phyloP scores from a whole-genome alignment of 2,329 filamentous ascomycete species.

The Sarocladiaceae sp. region DNA sequence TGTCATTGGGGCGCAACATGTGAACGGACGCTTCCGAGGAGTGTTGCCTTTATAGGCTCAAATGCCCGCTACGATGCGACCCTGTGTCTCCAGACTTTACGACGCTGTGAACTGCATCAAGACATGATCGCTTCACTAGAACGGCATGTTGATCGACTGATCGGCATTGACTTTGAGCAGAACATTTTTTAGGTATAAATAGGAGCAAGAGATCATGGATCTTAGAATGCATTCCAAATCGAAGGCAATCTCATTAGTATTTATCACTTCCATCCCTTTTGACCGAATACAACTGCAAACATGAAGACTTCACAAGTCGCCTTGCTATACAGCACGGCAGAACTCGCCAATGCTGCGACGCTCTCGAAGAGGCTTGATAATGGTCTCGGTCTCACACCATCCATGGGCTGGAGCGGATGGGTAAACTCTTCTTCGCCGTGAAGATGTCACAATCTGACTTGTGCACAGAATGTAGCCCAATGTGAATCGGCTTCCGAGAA shows the following conservation, averaged over 20 bases:
- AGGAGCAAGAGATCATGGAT: too few species aligned
- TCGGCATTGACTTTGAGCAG: too few species aligned
- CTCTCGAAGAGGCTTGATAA: constrained; percentile 3
- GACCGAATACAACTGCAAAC: too few species aligned
- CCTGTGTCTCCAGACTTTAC: too few species aligned
- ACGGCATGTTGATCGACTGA: too few species aligned
- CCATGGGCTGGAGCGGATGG: constrained; percentile 15
- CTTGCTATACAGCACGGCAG: neutral
- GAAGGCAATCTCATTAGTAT: too few species aligned
- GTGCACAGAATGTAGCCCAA: constrained; percentile 13
- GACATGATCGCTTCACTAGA: too few species aligned
- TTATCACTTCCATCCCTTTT: too few species aligned
- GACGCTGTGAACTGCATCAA: too few species aligned
- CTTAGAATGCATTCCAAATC: too few species aligned
- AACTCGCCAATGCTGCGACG: neutral
- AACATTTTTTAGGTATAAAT: too few species aligned
- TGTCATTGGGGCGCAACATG: neutral
- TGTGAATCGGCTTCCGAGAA: constrained; percentile 13
- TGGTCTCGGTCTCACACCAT: constrained; percentile 11
- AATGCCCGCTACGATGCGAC: neutral
- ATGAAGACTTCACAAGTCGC: neutral
- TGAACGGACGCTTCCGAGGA: neutral
- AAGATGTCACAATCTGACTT: neutral
- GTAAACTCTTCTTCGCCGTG: constrained; percentile 3
- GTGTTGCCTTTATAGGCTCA: neutral